Evolutionary conservation across 148 eudicot species (phyloP).

Genomic region (Fagopyrum homotropicum): DNA sequence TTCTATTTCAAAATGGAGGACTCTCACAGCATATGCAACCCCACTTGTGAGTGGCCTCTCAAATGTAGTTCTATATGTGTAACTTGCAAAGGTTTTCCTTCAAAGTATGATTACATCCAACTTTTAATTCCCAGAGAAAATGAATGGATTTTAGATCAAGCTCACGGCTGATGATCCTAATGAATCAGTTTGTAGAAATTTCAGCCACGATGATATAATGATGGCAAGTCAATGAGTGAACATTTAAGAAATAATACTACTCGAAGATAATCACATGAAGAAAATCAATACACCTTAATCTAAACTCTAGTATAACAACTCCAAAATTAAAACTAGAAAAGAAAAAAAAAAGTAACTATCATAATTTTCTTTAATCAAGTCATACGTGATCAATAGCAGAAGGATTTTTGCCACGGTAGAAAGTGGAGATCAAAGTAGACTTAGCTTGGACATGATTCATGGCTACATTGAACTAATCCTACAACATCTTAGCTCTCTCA

Average conservation of each 20-base stretch:
- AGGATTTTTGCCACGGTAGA: slow-evolving; percentile 79
- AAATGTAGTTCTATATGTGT: slow-evolving; percentile 85
- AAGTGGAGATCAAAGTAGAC: slow-evolving; percentile 81
- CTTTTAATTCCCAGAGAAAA: background rate
- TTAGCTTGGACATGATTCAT: slow-evolving; percentile 95
- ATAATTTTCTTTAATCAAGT: too few relatives aligned
- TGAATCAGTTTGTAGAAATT: background rate
- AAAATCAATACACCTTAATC: too few relatives aligned
- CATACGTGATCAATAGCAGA: slow-evolving; percentile 93
- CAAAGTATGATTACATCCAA: background rate
- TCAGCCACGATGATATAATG: background rate
- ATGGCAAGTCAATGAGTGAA: background rate
- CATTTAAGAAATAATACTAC: background rate
- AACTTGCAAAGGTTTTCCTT: slow-evolving; percentile 72
- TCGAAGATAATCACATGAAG: background rate
- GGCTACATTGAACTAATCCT: slow-evolving; percentile 96
- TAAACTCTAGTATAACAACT: background rate
- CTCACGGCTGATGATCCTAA: background rate
- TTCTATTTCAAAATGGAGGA: slow-evolving; percentile 81
- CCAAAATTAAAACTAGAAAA: background rate
- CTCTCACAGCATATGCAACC: slow-evolving; percentile 97
- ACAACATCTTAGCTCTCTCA: slow-evolving; percentile 96
- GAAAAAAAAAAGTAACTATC: too few relatives aligned
- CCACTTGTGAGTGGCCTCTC: slow-evolving; percentile 97
- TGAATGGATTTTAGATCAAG: background rate